Evolutionary conservation across 106 monocot species (phyloP).

Genomic region (Posidonia australis): DNA sequence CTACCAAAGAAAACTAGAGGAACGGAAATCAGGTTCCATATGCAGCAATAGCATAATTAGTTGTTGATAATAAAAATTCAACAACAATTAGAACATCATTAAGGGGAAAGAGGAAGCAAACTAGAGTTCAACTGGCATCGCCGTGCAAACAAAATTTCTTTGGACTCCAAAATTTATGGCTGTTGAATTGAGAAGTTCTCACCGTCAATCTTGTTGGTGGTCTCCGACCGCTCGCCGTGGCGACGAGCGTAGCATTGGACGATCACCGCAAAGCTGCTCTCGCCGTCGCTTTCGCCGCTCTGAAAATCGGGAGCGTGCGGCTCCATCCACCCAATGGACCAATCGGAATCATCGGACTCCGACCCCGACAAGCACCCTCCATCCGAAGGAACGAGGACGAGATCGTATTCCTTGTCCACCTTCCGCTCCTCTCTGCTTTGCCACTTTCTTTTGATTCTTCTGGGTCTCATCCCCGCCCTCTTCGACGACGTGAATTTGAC

Average conservation of each 20-base stretch:
- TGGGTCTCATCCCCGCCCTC: background rate
- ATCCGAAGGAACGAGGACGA: slow-evolving; percentile 21
- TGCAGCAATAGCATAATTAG: too few relatives aligned
- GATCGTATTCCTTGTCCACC: slow-evolving; percentile 20
- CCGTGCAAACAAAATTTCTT: too few relatives aligned
- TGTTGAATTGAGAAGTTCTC: too few relatives aligned
- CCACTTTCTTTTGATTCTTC: slow-evolving; percentile 9
- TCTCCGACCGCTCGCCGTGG: background rate
- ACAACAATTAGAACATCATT: too few relatives aligned
- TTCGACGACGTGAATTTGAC: background rate
- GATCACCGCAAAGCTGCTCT: slow-evolving; percentile 24
- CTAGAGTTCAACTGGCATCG: too few relatives aligned
- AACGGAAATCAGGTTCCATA: too few relatives aligned
- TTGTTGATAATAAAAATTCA: too few relatives aligned
- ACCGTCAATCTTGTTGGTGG: background rate
- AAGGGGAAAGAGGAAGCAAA: too few relatives aligned
- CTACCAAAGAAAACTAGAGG: too few relatives aligned
- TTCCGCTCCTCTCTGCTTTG: slow-evolving; percentile 16
- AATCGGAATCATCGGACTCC: slow-evolving; percentile 25
- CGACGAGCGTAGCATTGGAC: slow-evolving; percentile 19
- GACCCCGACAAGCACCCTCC: slow-evolving; percentile 19
- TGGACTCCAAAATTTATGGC: too few relatives aligned
- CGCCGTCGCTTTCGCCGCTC: slow-evolving; percentile 13
- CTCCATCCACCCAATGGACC: slow-evolving; percentile 34
- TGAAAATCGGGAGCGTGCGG: slow-evolving; percentile 16